A percentile compares a stretch with the other conserved stretches of the same genome.
Evolutionary conservation across 2,329 filamentous ascomycete genomes (phyloP).

Genomic region (Pyrenophora graminea): DNA sequence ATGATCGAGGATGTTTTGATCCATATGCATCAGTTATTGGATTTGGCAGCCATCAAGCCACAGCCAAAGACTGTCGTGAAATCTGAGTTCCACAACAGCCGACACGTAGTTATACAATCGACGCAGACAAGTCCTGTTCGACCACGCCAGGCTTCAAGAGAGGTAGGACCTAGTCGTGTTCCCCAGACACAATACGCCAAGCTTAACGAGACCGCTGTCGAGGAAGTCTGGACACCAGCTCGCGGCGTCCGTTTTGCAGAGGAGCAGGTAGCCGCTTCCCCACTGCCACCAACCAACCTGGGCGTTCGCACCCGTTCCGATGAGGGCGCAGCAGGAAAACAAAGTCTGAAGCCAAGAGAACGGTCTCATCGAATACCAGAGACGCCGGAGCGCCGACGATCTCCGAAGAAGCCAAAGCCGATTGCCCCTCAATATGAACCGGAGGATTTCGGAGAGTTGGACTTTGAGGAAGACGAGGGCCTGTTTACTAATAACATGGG

Average conservation of each 20-base stretch:
- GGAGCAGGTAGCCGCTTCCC: constrained; percentile 19
- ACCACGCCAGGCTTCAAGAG: constrained; percentile 10
- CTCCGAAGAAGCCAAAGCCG: constrained; percentile 13
- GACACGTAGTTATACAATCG: constrained; percentile 35
- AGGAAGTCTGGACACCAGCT: constrained; percentile 33
- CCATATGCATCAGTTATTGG: constrained; percentile 35
- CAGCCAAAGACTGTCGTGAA: constrained; percentile 17
- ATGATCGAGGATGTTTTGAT: constrained; percentile 34
- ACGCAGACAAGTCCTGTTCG: constrained; percentile 36
- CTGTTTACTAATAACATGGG: constrained; percentile 20
- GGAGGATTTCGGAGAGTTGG: constrained; percentile 32
- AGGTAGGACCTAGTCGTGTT: constrained; percentile 22
- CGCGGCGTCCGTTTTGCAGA: constrained; percentile 34
- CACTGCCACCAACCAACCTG: constrained; percentile 16
- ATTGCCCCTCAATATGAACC: constrained; percentile 8
- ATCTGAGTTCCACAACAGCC: constrained; percentile 11
- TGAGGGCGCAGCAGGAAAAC: background rate
- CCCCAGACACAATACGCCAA: constrained; percentile 43
- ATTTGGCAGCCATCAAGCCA: constrained; percentile 30
- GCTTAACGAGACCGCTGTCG: constrained; percentile 36
- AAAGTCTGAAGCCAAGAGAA: constrained; percentile 12
- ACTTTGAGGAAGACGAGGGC: constrained; percentile 31
- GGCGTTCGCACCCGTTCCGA: background rate
- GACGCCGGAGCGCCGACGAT: constrained; percentile 27
- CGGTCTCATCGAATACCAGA: constrained; percentile 28